Base-by-base conservation (phyloP, 2,329 filamentous ascomycete species). In the Cladophialophora carrionii region DNA sequence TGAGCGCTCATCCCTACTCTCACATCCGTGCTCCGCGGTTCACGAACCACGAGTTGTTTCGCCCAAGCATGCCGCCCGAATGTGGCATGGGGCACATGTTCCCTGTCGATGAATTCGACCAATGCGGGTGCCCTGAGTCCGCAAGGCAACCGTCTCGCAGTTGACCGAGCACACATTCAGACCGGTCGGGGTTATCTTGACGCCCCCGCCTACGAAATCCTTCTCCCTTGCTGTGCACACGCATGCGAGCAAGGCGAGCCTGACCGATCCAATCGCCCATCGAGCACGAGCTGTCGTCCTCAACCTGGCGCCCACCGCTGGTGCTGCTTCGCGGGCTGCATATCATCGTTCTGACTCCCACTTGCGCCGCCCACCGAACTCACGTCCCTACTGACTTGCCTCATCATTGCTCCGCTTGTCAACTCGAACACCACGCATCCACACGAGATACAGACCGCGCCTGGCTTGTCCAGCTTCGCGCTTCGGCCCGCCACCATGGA, bases 401-500 rank as follows among this genome's bases (percentile, higher is more conserved):
- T 34, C 26, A 26, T 4, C 20, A 17, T 10, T 17, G 29, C 51
- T n/a, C 26, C 2, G 24, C 29, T 32, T 20, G 24, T 54, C 14
- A 34, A 32, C 12, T 31, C n/a, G 24, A 31, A 31, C 24, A 54
- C 52, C 17, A 68, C 65, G 59, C 60, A 64, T 59, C 57, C 66
- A 32, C 64, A 66, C 62, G 62, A 60, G 52, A 57, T 46, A 41
- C 62, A 63, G 48, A 62, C 61, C 29, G 55, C 56, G 31, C 54
- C 60, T 60, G 67, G 59, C 61, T 67, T 65, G 62, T 69, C 64
- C 62, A 65, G 59, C 59, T 48, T 59, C 54, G 56, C 51, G 57
- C 51, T 53, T 29, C 32, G 4, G 20, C 22, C 59, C 52, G 49
- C 43, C 32, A 31, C 9, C n/a, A 69, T 67, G 67, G 67, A 67